These are phyloP conservation scores for Monosporascus sp. DNA, from an alignment of 2,329 filamentous ascomycete species.

Conservation along the genomic window DNA sequence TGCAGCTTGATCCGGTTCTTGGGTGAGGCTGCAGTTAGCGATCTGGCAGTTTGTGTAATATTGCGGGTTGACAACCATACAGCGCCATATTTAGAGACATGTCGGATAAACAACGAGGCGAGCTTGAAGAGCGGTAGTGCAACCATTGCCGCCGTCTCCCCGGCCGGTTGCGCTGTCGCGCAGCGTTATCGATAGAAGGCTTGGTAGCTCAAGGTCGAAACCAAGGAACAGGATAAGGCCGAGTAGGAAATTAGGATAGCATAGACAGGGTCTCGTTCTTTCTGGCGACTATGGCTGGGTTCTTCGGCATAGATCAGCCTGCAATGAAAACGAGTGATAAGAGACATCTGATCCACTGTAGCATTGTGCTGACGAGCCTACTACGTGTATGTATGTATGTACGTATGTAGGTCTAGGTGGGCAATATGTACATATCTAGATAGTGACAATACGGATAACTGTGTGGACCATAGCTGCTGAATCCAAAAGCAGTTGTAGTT, in stretches of 20 bases:
- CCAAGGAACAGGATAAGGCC: too few species aligned
- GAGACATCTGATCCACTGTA: neutral
- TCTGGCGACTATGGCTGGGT: too few species aligned
- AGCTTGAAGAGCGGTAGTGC: constrained; percentile 64
- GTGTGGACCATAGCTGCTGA: neutral
- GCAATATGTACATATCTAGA: neutral
- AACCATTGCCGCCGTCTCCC: constrained; percentile 43
- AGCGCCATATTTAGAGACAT: constrained; percentile 65
- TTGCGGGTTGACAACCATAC: constrained; percentile 36
- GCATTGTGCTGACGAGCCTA: neutral
- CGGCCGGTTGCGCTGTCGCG: neutral
- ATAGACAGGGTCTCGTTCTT: too few species aligned
- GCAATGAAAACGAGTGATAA: neutral
- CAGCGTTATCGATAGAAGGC: neutral
- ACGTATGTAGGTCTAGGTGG: neutral
- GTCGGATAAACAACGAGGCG: constrained; percentile 57
- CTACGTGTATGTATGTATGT: neutral
- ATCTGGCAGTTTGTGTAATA: neutral
- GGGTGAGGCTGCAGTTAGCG: neutral
- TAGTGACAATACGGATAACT: neutral
- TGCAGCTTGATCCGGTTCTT: constrained; percentile 63
- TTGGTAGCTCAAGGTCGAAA: neutral
- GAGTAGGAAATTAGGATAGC: too few species aligned
- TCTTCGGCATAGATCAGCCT: too few species aligned
- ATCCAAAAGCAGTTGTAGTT: too few species aligned